A percentile compares a stretch with the other conserved stretches of the same genome.
Conservation (phyloP, 768 basidiomycete genomes). For the Pulveroboletus sp. region DNA sequence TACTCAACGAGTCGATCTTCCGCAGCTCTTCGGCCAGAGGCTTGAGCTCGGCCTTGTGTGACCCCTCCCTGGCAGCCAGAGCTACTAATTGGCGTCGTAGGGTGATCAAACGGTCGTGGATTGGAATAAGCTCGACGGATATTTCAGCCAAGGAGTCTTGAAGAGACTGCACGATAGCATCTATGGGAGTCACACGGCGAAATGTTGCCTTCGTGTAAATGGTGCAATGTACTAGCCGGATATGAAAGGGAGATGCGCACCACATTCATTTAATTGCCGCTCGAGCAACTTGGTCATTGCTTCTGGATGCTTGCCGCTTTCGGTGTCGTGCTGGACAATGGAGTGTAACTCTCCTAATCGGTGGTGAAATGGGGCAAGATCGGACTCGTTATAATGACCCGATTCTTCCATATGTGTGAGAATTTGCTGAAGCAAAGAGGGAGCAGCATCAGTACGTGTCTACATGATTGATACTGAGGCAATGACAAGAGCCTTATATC, state of each 20-base stretch:
- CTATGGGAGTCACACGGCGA: slow-evolving; percentile 34
- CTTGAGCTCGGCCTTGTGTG: slow-evolving; percentile 83
- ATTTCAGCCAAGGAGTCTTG: slow-evolving; percentile 82
- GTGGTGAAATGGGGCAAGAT: slow-evolving; percentile 82
- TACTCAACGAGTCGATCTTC: slow-evolving; percentile 93
- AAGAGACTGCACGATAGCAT: slow-evolving; percentile 71
- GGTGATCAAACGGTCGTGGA: slow-evolving; percentile 84
- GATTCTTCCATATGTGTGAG: slow-evolving; percentile 95
- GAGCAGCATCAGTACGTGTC: slow-evolving; percentile 24
- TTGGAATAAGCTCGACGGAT: slow-evolving; percentile 83
- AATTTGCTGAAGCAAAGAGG: slow-evolving; percentile 64
- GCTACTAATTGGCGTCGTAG: slow-evolving; percentile 86
- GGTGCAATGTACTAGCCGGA: background rate
- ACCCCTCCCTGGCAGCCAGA: slow-evolving; percentile 82
- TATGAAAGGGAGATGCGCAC: slow-evolving; percentile 43
- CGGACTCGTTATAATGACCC: slow-evolving; percentile 86
- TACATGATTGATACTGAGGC: slow-evolving; percentile 14
- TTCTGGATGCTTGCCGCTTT: slow-evolving; percentile 76
- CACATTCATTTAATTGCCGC: slow-evolving; percentile 87
- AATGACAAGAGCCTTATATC: slow-evolving; percentile 19
- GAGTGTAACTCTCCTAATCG: slow-evolving; percentile 77
- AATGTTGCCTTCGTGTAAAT: background rate
- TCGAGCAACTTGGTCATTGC: slow-evolving; percentile 87
- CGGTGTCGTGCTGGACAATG: slow-evolving; percentile 80
- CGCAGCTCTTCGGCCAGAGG: slow-evolving; percentile 88